phyloP scores from a whole-genome alignment of 1,139 yeast genomes.

The Meyerozyma guilliermondii region DNA sequence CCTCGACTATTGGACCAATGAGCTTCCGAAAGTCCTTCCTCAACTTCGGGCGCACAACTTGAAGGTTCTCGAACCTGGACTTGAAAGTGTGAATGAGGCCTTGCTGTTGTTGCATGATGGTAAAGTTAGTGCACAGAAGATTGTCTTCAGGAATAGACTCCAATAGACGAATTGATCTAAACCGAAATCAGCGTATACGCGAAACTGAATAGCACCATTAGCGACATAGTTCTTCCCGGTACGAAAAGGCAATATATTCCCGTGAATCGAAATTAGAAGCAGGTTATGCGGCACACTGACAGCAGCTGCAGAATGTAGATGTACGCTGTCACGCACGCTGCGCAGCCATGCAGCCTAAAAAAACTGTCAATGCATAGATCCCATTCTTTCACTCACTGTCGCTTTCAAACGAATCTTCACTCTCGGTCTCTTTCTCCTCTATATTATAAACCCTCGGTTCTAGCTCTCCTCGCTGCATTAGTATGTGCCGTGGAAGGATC shows the following conservation, averaged over 20 bases:
- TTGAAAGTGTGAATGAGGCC: conserved; percentile 24
- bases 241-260: no score
- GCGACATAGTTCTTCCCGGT: no score
- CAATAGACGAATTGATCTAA: no score
- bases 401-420: conserved; percentile 10
- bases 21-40: not conserved
- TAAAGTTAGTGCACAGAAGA: conserved; percentile 23
- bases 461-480: conserved; percentile 37
- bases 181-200: no score
- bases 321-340: no score
- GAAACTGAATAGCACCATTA: no score
- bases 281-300: no score
- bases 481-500: conserved; percentile 30
- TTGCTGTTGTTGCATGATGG: conserved; percentile 19
- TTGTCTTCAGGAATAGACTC: no score
- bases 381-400: conserved; percentile 10
- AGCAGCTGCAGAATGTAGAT: no score
- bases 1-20: not conserved
- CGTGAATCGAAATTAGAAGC: no score
- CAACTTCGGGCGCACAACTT: not conserved
- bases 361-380: not conserved
- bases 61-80: conserved; percentile 22
- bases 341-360: no score
- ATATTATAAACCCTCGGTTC: conserved; percentile 32
- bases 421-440: conserved; percentile 11